Evolutionary conservation across 1,139 yeast species (phyloP), one percentile per base, ranked within the genome.

Genomic region (Taphrina pruni): DNA sequence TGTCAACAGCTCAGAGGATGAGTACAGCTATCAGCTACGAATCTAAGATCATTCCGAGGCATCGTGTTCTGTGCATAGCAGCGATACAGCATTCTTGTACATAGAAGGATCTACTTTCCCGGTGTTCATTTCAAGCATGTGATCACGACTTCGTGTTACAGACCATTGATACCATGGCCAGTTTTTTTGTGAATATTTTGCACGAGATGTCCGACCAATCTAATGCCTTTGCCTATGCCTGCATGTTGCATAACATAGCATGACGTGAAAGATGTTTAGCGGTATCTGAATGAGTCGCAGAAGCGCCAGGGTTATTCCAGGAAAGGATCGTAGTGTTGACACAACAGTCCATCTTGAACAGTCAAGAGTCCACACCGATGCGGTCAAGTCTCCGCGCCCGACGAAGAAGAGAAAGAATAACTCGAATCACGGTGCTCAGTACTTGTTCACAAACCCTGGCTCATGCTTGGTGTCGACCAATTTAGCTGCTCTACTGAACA

Each of bases 21-120:
- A 69, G 17, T 69, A 69, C 35, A 69, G 68, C 20, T 69, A 69
- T 38, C 67, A 69, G 41, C 52, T 69, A 38, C 65, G 43, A 17
- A 61, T 66, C 54, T 66, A 46, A 46, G 48, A 6, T 17, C 12
- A 14, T 17, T n/a, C 5, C n/a, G 8, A n/a, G 32, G 20, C 20
- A 45, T 45, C 20, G 2, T 7, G n/a, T 45, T n/a, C 48, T 45
- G 48, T 45, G 48, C 48, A 45, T 14, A 45, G 48, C 48, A 45
- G 20, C 20, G n/a, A 12, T 45, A 45, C 48, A n/a, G 48, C 48
- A 45, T 45, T n/a, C 20, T 45, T 45, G 48, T 45, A 45, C 20
- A 12, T 45, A 45, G 20, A 12, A 45, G 48, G 43, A 9, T 3
- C 6, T n/a, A 12, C 48, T 45, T 45, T 45, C n/a, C 5, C 2